Evolutionary conservation across 352 stramenopile species (phyloP), one percentile per base, ranked within the genome.

Genomic region (Pythium dissimile): DNA sequence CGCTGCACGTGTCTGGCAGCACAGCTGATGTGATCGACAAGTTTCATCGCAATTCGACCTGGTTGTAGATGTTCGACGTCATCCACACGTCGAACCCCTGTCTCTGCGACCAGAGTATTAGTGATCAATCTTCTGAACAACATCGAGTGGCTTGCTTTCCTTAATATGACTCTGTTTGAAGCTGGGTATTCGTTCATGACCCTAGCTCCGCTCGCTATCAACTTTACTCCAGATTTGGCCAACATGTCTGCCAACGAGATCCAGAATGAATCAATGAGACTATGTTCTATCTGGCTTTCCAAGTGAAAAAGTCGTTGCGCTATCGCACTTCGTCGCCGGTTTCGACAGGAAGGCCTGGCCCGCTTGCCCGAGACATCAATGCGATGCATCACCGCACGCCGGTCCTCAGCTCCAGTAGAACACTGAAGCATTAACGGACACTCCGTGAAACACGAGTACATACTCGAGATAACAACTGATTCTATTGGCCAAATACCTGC

Each of bases 181-280:
- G 34, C 34, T 23, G 48, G 48, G 16, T 55, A 55, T 23, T 55
- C 48, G 48, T 55, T 55, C 35, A 24, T 55, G 32, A 55, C 44
- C 35, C 18, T 55, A 15, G 34, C 45, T 4, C 48, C 48, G 8
- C 2, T 23, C 3, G 20, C 21, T 8, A 28, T 20, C 7, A 7
- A 20, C 13, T 20, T 21, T 6, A 5, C 31, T 5, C 23, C 35
- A 2, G 6, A n/a, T 2, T 13, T 55, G 21, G 12, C 6, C 4
- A 6, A 43, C 4, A 2, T 55, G 11, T 3, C 12, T 20, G 1
- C 31, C 16, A 18, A 34, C 4, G 35, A 44, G 48, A 2, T 45
- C 9, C 32, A 42, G 1, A 24, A 2, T 3, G 35, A 32, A 23
- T 55, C 5, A 4, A 24, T 4, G 32, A 35, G 34, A 21, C 32